phyloP scores from a whole-genome alignment of 345 rosid species.

The Hibiscus trionum region DNA sequence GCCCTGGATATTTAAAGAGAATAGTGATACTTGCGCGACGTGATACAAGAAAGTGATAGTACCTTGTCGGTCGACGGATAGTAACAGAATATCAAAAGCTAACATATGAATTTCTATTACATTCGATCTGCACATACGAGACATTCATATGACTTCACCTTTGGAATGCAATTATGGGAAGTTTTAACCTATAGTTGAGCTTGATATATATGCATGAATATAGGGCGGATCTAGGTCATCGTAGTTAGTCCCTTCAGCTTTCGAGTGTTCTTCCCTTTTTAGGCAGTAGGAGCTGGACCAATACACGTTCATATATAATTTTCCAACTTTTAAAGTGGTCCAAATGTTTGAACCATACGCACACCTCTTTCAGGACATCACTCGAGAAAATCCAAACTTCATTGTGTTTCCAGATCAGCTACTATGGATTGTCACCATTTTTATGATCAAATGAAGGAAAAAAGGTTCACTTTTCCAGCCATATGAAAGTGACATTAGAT shows the following conservation, averaged over 20 bases:
- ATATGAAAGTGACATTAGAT: background rate
- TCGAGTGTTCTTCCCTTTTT: background rate
- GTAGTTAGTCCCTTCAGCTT: conserved; percentile 6
- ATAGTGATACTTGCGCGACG: no score
- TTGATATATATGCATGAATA: background rate
- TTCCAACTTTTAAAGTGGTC: conserved; percentile 13
- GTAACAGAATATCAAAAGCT: no score
- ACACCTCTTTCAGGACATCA: conserved; percentile 5
- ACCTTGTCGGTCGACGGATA: no score
- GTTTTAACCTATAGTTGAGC: background rate
- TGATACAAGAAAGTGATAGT: no score
- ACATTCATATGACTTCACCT: no score
- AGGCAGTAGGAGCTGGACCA: background rate
- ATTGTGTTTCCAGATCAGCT: conserved; percentile 7
- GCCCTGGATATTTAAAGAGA: no score
- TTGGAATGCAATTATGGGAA: no score
- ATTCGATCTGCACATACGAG: no score
- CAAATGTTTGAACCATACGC: conserved; percentile 6
- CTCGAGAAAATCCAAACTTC: background rate
- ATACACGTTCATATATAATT: background rate
- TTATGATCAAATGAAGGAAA: background rate
- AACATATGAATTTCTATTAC: no score
- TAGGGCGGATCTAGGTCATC: background rate
- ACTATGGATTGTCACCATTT: background rate
- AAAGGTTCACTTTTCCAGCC: background rate